Conservation (phyloP, 345 rosid species). For the Atalantia buxifolia region DNA sequence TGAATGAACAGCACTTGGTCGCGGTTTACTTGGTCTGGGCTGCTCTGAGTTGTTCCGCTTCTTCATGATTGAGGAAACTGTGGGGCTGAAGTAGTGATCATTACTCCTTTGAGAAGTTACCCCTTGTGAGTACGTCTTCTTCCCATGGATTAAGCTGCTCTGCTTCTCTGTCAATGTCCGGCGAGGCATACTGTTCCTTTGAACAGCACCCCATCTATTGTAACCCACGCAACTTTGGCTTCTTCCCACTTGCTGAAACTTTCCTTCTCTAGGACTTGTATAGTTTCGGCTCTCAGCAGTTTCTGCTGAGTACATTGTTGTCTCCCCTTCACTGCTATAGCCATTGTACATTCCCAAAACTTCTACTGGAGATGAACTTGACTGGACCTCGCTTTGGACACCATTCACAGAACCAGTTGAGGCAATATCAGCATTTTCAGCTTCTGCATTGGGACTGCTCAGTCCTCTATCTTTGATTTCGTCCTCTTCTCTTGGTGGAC, state of each 20-base stretch:
- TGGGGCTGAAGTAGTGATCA: constrained; percentile 78
- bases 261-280: constrained; percentile 68
- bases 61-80: constrained; percentile 91
- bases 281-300: constrained; percentile 96
- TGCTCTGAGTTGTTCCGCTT: constrained; percentile 58
- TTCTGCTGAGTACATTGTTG: constrained; percentile 97
- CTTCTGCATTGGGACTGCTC: constrained; percentile 23
- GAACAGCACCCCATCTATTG: constrained; percentile 69
- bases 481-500: constrained; percentile 29
- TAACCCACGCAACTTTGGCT: constrained; percentile 89
- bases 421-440: constrained; percentile 54
- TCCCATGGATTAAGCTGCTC: constrained; percentile 76
- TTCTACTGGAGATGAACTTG: constrained; percentile 49
- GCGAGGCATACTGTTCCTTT: constrained; percentile 42
- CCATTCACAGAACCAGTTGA: constrained; percentile 71
- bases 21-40: constrained; percentile 30
- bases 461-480: constrained; percentile 21
- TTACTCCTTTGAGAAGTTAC: constrained; percentile 88
- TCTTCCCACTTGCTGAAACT: constrained; percentile 69
- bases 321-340: constrained; percentile 80
- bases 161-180: constrained; percentile 63
- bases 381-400: constrained; percentile 56
- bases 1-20: constrained; percentile 52
- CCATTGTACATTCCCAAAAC: constrained; percentile 43
- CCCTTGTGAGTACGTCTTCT: constrained; percentile 67